Evolutionary conservation across 2,329 filamentous ascomycete genomes (phyloP).

Genomic region (Alternaria ethzedia): DNA sequence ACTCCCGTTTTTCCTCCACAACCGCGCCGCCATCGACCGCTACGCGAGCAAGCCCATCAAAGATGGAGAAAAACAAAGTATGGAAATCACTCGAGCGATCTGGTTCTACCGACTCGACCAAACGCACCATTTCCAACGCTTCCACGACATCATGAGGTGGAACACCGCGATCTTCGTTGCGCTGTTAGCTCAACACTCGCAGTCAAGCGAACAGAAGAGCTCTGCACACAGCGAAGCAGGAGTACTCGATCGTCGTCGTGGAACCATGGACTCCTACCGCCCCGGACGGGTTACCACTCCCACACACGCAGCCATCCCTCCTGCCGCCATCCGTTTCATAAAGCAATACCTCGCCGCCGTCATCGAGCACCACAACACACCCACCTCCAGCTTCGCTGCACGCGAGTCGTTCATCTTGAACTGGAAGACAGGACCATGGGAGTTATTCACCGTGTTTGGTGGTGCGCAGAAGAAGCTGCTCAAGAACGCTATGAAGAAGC

Average conservation of each 20-base stretch:
- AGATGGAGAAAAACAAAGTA: slow-evolving; percentile 8
- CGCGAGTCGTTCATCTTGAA: slow-evolving; percentile 24
- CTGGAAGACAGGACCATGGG: slow-evolving; percentile 18
- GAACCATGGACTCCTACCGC: not conserved
- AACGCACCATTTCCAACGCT: slow-evolving; percentile 30
- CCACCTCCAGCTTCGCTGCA: slow-evolving; percentile 6
- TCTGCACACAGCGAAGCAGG: too few species aligned
- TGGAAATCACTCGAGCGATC: slow-evolving; percentile 23
- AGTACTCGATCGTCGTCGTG: not conserved
- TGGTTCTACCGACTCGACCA: slow-evolving; percentile 31
- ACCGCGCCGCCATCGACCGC: slow-evolving; percentile 16
- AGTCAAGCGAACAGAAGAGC: not conserved
- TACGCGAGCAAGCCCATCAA: slow-evolving; percentile 16
- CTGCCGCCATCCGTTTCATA: slow-evolving; percentile 19
- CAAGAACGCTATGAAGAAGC: slow-evolving; percentile 16
- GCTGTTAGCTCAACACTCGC: slow-evolving; percentile 12
- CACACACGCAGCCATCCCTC: not conserved
- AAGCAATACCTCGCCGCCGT: slow-evolving; percentile 25
- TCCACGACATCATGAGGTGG: slow-evolving; percentile 29
- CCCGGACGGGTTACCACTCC: not conserved
- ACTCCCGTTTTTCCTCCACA: slow-evolving; percentile 27
- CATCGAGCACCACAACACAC: slow-evolving; percentile 27
- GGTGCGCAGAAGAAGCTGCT: slow-evolving; percentile 22
- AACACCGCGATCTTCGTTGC: slow-evolving; percentile 29
- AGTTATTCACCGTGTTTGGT: slow-evolving; percentile 14